phyloP scores from a whole-genome alignment of 2,329 filamentous ascomycete species.

The Meredithiella fracta region DNA sequence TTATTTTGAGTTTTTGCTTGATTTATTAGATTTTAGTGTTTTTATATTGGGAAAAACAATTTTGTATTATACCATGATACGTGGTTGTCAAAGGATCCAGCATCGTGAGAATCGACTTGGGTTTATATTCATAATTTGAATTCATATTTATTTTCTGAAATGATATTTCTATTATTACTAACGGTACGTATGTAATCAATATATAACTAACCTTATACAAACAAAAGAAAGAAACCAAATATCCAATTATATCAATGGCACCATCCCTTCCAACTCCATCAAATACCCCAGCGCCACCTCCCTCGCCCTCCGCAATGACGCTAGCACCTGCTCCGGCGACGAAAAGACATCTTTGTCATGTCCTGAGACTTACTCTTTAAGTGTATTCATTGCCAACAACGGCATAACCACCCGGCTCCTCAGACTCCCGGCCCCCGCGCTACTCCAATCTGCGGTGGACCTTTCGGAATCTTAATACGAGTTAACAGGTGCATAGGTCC shows the following conservation, averaged over 20 bases:
- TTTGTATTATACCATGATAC: neutral
- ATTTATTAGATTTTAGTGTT: neutral
- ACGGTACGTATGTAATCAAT: neutral
- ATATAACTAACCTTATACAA: neutral
- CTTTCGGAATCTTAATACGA: neutral
- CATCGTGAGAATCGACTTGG: too few species aligned
- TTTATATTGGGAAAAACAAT: neutral
- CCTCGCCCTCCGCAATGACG: too few species aligned
- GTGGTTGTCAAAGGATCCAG: neutral
- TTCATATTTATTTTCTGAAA: too few species aligned
- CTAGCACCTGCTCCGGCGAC: too few species aligned
- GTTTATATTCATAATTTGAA: too few species aligned
- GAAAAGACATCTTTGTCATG: too few species aligned
- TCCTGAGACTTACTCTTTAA: too few species aligned
- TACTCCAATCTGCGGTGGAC: neutral
- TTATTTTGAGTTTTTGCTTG: neutral
- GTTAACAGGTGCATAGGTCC: conserved; percentile 6
- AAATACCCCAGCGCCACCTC: neutral
- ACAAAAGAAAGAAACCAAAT: neutral
- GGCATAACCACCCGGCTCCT: conserved; percentile 5
- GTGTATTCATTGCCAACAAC: neutral
- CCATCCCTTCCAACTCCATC: conserved; percentile 2
- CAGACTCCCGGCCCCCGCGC: neutral
- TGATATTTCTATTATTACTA: neutral
- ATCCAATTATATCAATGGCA: neutral